These are phyloP conservation scores for Stropharia rugosoannulata DNA, from an alignment of 768 basidiomycete genomes.

Conservation along the genomic window DNA sequence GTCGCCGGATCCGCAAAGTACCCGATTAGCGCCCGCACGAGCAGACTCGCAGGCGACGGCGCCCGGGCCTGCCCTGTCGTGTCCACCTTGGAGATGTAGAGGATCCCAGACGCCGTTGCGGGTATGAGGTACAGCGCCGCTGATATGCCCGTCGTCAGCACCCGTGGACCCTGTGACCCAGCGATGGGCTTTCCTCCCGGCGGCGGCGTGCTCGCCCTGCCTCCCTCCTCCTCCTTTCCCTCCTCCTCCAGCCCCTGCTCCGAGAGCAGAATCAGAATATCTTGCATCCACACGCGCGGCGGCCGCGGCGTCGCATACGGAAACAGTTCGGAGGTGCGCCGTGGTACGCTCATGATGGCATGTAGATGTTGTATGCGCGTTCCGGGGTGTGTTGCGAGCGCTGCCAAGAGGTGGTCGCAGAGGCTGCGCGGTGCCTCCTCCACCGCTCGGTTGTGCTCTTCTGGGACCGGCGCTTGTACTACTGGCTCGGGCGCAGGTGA, in stretches of 20 bases:
- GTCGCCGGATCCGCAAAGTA: slow-evolving; percentile 66
- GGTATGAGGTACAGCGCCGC: slow-evolving; percentile 75
- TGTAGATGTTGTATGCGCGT: slow-evolving; percentile 74
- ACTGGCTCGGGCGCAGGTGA: background rate
- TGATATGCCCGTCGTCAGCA: slow-evolving; percentile 81
- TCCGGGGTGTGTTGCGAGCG: slow-evolving; percentile 59
- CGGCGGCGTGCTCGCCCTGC: slow-evolving; percentile 1
- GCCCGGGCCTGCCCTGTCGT: slow-evolving; percentile 73
- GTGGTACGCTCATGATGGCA: slow-evolving; percentile 66
- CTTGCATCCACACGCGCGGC: slow-evolving; percentile 62
- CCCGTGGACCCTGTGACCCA: slow-evolving; percentile 30
- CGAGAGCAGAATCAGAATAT: slow-evolving; percentile 74
- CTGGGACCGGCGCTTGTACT: background rate
- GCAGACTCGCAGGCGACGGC: slow-evolving; percentile 67
- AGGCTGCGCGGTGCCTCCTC: slow-evolving; percentile 26
- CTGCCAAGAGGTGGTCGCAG: slow-evolving; percentile 59
- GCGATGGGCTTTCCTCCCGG: background rate
- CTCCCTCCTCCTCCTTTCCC: background rate
- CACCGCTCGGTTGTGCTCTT: no score
- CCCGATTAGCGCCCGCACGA: slow-evolving; percentile 64
- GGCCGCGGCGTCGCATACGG: slow-evolving; percentile 72
- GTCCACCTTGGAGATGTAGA: slow-evolving; percentile 95
- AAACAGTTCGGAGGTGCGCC: slow-evolving; percentile 68
- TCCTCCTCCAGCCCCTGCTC: slow-evolving; percentile 40
- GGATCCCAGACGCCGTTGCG: slow-evolving; percentile 60